phyloP scores from a whole-genome alignment of 148 eudicot genomes.

The Camellia japonica region DNA sequence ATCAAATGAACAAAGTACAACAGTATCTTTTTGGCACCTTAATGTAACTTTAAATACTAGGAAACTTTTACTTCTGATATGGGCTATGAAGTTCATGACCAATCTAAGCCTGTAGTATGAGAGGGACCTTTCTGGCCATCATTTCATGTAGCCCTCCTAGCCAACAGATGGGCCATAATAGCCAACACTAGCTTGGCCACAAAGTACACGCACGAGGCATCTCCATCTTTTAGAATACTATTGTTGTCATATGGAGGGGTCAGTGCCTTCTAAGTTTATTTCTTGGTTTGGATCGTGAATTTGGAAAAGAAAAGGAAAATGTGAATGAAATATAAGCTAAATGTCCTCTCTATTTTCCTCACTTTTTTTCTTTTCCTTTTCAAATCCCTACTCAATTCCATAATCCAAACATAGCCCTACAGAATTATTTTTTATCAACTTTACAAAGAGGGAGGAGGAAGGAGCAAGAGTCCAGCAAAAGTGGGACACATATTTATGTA shows the following conservation, averaged over 20 bases:
- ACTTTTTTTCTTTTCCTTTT: too few species aligned
- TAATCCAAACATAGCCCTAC: background rate
- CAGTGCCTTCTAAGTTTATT: background rate
- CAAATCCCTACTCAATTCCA: too few species aligned
- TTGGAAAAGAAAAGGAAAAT: too few species aligned
- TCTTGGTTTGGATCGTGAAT: background rate
- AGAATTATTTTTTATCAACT: background rate
- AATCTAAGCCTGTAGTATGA: background rate
- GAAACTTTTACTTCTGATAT: background rate
- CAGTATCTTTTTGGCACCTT: too few species aligned
- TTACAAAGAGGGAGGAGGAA: background rate
- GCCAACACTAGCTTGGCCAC: background rate
- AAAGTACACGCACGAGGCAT: background rate
- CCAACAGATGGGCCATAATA: background rate
- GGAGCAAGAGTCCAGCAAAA: background rate
- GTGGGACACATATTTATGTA: background rate
- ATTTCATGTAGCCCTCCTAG: background rate
- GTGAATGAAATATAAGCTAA: too few species aligned
- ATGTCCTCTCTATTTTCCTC: too few species aligned
- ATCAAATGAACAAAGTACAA: background rate
- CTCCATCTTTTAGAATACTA: background rate
- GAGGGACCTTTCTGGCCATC: slow-evolving; percentile 8
- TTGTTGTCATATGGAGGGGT: background rate
- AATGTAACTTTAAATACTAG: too few species aligned
- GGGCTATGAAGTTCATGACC: background rate